Base-by-base conservation (phyloP, 2,329 filamentous ascomycete species). In the Chaetomium sp. region DNA sequence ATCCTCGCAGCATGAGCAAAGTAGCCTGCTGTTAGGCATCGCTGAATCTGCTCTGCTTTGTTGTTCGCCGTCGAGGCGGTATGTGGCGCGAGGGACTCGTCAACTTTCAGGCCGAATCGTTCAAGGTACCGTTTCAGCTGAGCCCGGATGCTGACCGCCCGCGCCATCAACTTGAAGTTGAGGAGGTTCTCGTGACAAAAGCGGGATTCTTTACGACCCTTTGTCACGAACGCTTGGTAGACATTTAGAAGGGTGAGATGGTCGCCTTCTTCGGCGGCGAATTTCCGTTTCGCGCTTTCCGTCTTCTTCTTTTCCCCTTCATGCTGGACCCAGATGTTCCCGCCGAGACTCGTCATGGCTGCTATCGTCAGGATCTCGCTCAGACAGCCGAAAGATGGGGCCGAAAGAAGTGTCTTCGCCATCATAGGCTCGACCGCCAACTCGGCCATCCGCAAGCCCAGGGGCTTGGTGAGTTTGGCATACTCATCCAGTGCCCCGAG, bases 381-480 rank as follows among this genome's bases (percentile, higher is more conserved):
- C 13, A 96, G 79, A 70, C 93, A 97, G 45, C 83, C 83, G 77
- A 97, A 96, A 0, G 84, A 82, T 4, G 86, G 80, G 0, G 93
- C 90, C 21, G 88, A 86, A 9, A 98, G 85, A 4, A 97, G 82
- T 0, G 90, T 91, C 78, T 94, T 96, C 7, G 90, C 92, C 85
- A 97, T 95, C 92, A 97, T 97, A 0, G 95, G 95, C 71, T 97
- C 92, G 8, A 98, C 86, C 0, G 93, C 90, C 51, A 99, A 81
- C 75, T 98, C 94, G 0, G 95, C 94, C 93, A 98, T 97, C 51
- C 92, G 86, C 66, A 87, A 82, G 0, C 95, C 95, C n/a, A 97
- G 81, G 0, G 95, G 93, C 70, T 87, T 89, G 2, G 94, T 97
- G 31, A 99, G 85, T 74, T 94, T 96, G 16, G 93, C 93, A 73